Percentiles rank a stretch among this genome's conserved stretches.
Conservation (phyloP, 768 basidiomycete genomes). For the Mycena haematopus region DNA sequence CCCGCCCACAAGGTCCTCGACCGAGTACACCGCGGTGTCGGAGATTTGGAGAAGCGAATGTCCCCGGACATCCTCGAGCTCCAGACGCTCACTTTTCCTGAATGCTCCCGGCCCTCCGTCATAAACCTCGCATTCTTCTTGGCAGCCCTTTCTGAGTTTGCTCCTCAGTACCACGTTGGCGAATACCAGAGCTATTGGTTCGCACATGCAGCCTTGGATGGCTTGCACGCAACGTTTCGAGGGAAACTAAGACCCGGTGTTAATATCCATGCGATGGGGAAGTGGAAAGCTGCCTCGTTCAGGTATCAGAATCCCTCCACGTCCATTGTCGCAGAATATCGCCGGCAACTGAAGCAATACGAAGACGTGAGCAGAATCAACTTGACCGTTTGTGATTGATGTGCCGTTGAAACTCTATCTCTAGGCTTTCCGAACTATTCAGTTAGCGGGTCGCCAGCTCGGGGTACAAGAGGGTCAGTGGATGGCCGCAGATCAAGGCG, state of each 20-base stretch:
- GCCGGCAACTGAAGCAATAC: not conserved
- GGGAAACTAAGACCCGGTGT: not conserved
- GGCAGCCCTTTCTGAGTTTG: conserved; percentile 10
- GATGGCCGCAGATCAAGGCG: not conserved
- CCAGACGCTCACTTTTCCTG: conserved; percentile 14
- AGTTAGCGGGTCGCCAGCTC: not conserved
- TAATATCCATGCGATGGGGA: conserved; percentile 7
- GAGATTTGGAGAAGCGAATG: conserved; percentile 10
- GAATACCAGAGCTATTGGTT: conserved; percentile 17
- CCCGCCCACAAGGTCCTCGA: conserved; percentile 6
- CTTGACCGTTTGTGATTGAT: not conserved
- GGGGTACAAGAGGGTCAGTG: not conserved
- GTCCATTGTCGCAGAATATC: conserved; percentile 10
- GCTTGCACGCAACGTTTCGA: conserved; percentile 6
- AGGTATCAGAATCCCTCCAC: conserved; percentile 9
- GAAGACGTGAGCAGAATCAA: conserved; percentile 1
- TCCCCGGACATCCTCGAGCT: conserved; percentile 8
- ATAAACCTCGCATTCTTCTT: conserved; percentile 11
- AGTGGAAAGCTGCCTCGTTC: conserved; percentile 11
- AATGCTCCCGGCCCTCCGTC: conserved; percentile 9
- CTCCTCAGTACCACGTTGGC: conserved; percentile 10
- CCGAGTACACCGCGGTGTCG: conserved; percentile 13
- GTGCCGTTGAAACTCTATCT: not conserved
- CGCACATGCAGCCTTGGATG: conserved; percentile 17
- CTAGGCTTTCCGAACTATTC: conserved; percentile 13